These are phyloP conservation scores for Epichloe typhina DNA, from an alignment of 2,329 filamentous ascomycete genomes.

Conservation along the genomic window DNA sequence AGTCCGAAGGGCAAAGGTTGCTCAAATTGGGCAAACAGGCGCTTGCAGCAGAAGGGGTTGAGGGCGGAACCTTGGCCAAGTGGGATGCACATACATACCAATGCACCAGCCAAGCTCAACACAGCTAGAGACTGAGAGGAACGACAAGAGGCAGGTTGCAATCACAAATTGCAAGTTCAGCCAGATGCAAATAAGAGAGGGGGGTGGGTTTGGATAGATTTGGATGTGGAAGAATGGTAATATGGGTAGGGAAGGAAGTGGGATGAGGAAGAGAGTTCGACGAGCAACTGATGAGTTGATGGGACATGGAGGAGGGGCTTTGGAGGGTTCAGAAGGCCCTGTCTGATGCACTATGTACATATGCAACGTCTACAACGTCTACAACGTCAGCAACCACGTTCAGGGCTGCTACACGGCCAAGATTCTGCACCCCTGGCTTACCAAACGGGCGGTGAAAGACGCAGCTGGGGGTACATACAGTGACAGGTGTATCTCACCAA, in stretches of 20 bases:
- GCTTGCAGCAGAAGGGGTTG: background rate
- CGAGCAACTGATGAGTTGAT: background rate
- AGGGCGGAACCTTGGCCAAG: background rate
- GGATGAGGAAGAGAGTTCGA: constrained; percentile 3
- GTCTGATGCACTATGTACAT: too few species aligned
- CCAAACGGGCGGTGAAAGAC: too few species aligned
- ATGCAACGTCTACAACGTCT: too few species aligned
- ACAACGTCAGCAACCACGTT: too few species aligned
- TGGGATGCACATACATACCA: constrained; percentile 7
- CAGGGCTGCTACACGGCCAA: too few species aligned
- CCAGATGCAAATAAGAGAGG: background rate
- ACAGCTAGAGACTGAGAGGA: background rate
- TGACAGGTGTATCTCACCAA: background rate
- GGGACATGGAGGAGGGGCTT: too few species aligned
- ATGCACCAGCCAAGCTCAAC: constrained; percentile 8
- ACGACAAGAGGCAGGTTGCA: background rate
- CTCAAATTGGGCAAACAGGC: background rate
- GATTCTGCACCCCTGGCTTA: too few species aligned
- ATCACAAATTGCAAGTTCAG: constrained; percentile 4
- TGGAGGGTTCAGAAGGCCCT: too few species aligned
- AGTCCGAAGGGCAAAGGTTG: background rate
- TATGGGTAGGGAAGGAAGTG: background rate
- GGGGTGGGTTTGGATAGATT: background rate
- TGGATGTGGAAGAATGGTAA: background rate
- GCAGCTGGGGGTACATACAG: too few species aligned